These are phyloP conservation scores for Tetrahymena malaccensis DNA, from an alignment of 73 alveolate species.

Conservation along the genomic window DNA sequence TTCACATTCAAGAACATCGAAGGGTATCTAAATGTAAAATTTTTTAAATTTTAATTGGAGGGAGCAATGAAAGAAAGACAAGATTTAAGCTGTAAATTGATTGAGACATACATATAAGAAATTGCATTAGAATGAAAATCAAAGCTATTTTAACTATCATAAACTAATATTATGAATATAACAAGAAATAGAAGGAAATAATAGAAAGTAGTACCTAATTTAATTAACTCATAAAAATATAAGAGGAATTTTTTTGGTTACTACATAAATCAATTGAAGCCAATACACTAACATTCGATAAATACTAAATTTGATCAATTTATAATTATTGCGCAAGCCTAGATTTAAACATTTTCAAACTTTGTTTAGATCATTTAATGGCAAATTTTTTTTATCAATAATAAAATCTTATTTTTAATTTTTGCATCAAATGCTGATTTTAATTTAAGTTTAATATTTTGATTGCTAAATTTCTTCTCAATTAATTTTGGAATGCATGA, in stretches of 20 bases:
- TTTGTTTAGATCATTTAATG: background rate
- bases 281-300: background rate
- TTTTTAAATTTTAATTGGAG: background rate
- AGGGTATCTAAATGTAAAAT: background rate
- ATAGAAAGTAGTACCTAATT: background rate
- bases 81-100: background rate
- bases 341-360: background rate
- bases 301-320: background rate
- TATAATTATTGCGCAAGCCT: background rate
- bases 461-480: background rate
- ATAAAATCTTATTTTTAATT: no score
- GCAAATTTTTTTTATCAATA: background rate
- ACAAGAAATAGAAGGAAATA: background rate
- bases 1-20: background rate
- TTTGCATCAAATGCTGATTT: background rate
- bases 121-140: background rate
- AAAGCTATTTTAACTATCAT: background rate
- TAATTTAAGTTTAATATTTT: background rate
- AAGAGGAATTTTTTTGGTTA: background rate
- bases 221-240: background rate
- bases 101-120: background rate
- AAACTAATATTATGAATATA: background rate
- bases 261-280: background rate
- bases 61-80: background rate
- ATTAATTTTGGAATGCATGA: background rate